Conservation (phyloP, 805 yeast genomes). For the Zygosaccharomyces rouxii region DNA sequence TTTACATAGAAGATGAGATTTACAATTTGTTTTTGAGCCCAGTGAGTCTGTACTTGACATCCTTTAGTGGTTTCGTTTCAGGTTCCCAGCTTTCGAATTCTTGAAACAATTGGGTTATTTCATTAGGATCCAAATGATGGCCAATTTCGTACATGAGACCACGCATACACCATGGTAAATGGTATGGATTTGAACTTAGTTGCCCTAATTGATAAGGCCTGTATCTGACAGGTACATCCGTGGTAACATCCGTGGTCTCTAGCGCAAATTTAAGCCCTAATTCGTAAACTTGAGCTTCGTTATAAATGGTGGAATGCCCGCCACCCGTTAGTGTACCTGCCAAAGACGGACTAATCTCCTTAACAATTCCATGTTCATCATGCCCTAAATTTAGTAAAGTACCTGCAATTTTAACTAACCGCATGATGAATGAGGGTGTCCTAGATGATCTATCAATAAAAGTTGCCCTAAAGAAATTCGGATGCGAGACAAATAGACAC, state of each 20-base stretch:
- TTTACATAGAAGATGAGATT: conserved; percentile 1
- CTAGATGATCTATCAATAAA: conserved; percentile 79
- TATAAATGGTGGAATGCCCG: conserved; percentile 88
- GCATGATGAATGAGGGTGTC: conserved; percentile 74
- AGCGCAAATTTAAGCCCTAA: conserved; percentile 69
- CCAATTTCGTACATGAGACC: conserved; percentile 70
- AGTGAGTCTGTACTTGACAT: conserved; percentile 72
- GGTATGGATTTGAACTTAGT: conserved; percentile 73
- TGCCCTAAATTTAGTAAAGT: conserved; percentile 70
- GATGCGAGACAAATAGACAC: conserved; percentile 79
- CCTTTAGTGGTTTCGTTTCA: conserved; percentile 72
- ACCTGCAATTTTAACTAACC: conserved; percentile 69
- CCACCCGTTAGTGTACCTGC: conserved; percentile 94
- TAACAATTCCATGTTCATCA: conserved; percentile 80
- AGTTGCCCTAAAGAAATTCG: conserved; percentile 83
- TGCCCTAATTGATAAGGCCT: conserved; percentile 56
- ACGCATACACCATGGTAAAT: conserved; percentile 88
- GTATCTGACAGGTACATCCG: conserved; percentile 37
- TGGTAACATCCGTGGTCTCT: conserved; percentile 61
- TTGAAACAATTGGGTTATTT: conserved; percentile 54
- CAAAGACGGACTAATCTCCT: conserved; percentile 71
- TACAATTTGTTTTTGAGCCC: conserved; percentile 40
- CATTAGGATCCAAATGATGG: conserved; percentile 48
- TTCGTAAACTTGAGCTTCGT: conserved; percentile 79
- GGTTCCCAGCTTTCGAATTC: conserved; percentile 89